A percentile compares a stretch with the other conserved stretches of the same genome.
These are phyloP conservation scores for Aspergillus sp. DNA, from an alignment of 2,329 filamentous ascomycete genomes.

Conservation along the genomic window DNA sequence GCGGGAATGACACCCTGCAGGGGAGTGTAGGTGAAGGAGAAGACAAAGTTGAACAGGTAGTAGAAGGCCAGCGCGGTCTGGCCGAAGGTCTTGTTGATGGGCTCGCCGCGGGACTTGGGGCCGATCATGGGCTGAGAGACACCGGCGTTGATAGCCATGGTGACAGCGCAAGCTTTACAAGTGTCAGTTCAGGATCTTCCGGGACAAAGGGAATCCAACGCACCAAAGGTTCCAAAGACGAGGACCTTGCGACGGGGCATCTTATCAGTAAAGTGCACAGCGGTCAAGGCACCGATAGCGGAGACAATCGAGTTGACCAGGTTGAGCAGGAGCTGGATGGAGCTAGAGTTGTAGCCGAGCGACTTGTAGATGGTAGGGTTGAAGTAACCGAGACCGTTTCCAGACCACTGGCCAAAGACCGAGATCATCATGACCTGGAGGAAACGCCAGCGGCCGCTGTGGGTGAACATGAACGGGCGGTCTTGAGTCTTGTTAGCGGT, in stretches of 20 bases:
- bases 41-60: constrained; percentile 51
- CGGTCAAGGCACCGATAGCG: constrained; percentile 45
- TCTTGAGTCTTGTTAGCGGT: background rate
- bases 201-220: background rate
- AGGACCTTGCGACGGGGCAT: constrained; percentile 50
- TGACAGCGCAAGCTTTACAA: constrained; percentile 34
- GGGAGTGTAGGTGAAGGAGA: constrained; percentile 52
- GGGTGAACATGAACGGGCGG: constrained; percentile 3
- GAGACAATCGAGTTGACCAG: constrained; percentile 48
- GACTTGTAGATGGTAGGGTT: constrained; percentile 9
- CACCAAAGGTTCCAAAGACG: constrained; percentile 42
- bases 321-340: constrained; percentile 46
- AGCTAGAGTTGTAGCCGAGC: constrained; percentile 23
- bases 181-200: background rate
- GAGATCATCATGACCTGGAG: constrained; percentile 8
- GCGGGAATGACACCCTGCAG: constrained; percentile 49
- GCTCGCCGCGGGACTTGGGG: constrained; percentile 13
- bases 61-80: constrained; percentile 48
- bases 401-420: constrained; percentile 10
- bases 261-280: constrained; percentile 43
- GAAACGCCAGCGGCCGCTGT: constrained; percentile 9
- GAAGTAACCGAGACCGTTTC: constrained; percentile 10
- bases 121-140: constrained; percentile 38
- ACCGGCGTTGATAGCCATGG: constrained; percentile 47
- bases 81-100: constrained; percentile 37